Base-by-base conservation (phyloP, 2,329 filamentous ascomycete genomes). In the Diaporthe australafricana region DNA sequence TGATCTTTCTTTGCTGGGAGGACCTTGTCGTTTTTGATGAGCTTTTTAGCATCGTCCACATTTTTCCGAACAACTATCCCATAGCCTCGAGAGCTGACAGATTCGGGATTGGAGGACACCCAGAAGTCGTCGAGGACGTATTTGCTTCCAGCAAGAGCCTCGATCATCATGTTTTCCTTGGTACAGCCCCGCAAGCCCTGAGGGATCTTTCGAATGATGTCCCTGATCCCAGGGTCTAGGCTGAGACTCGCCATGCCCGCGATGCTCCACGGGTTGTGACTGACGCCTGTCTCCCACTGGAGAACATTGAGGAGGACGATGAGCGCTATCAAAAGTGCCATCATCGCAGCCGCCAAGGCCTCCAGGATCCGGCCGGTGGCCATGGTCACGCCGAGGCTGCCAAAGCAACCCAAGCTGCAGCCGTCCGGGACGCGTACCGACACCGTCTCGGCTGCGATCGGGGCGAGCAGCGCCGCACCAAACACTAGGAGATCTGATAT, bases 231-330 rank as follows among this genome's bases (percentile, higher is more conserved):
- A 5, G 69, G 66, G 62, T 80, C 77, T 40, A 76, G 73, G 11
- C 76, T 57, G 9, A 81, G 71, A 16, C 74, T 73, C 4, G 80
- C 78, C 6, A 79, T 75, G 7, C 80, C 78, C 22, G 77, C 78
- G 22, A 82, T 81, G 53, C 78, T 81, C 81, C 81, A 82, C 1
- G 81, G 81, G 52, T 82, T 82, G 0, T 79, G 75, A 5, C 74
- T 68, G 2, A 82, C 79, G 2, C 81, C 80, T 0, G 79, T 78
- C 17, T 69, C 70, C 81, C 81, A 82, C 20, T 74, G 72, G 8
- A 65, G 57, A 0, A 82, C 70, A 12, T 78, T 71, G 5, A 77
- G 30, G 6, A 79, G 20, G 5, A 81, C 57, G 2, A 78, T 6
- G 5, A 80, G 30, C 0, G 77, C 69, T 12, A 79, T 63, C 7